Evolutionary conservation across 345 rosid genomes (phyloP), one percentile per base, ranked within the genome.

Genomic region (Orychophragmus violaceus): DNA sequence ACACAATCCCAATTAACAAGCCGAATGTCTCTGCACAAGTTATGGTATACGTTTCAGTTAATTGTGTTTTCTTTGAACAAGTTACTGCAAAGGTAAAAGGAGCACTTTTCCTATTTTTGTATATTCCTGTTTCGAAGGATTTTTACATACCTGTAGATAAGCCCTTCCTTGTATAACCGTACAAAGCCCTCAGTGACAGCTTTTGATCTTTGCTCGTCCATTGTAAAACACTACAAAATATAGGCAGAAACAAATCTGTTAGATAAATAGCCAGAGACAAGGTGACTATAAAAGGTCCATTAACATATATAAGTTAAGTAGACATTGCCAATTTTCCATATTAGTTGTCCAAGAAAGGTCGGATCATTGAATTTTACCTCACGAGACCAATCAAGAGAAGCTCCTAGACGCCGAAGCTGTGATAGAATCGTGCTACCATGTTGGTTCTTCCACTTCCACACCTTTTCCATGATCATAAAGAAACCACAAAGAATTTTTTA

Each of bases 361-460:
- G 3, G 46, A 6, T 41, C 46, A 41, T 2, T 41, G 46, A 41
- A 14, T 14, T 41, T 41, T 19, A 93, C 98, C 96, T 93, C 97
- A 66, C 90, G 97, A 22, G 98, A 84, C 97, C 99, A 93, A 72
- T 93, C 99, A 72, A 90, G 95, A 14, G 97, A 90, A 35, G 97
- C 83, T 78, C 97, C 99, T 69, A 93, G 72, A 17, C 95, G 73
- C 0, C 98, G 83, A 69, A 54, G 78, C 52, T 93, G 98, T 58
- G 46, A 18, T 61, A 86, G 53, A 67, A 93, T 93, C 36, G 88
- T 83, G 30, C 90, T 85, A 51, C 97, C 97, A 71, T 81, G 78
- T 59, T 85, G 69, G 17, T 85, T 71, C 76, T 84, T 88, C 98
- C 98, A 93, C 59, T 86, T 86, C 97, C 98, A 93, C 44, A 85